Evolutionary conservation across 768 basidiomycete genomes (phyloP), one percentile per base, ranked within the genome.

Genomic region (Podaxis sp.): DNA sequence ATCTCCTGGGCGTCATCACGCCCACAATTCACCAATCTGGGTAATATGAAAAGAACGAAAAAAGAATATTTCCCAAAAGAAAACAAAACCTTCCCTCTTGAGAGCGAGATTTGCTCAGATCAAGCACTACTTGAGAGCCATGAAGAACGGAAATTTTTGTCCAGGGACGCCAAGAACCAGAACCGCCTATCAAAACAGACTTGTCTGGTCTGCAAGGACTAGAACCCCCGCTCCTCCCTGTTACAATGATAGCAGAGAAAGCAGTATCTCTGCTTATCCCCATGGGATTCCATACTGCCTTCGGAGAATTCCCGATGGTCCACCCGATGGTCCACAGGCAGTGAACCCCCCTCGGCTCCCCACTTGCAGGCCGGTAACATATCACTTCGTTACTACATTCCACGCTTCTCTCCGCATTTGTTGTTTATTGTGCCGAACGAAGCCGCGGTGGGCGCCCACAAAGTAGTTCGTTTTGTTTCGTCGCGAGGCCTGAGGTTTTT

Each of bases 121-220:
- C 54, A 39, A 9, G 22, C 38, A 39, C 24, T 22, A 36, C 36
- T 26, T 56, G 39, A 56, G 54, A 56, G 42, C 54, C 15, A 38
- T 56, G 54, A 56, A 51, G 49, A 19, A 22, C 24, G 39, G 19
- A 39, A 42, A 24, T 56, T 56, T 56, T 40, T 56, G 49, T 26
- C 49, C 49, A 51, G 49, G 49, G 49, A 8, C 12, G 24, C 13
- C 17, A 56, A 56, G 42, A 51, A 28, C 26, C 22, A 46, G 44
- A 8, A 30, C 52, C 33, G 22, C 54, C 11, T 56, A 42, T 56
- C 39, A 56, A 24, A 22, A 38, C 39, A 39, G 39, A 38, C 54
- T 30, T n/a, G 8, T 30, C 52, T 17, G 5, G 17, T 46, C 8
- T 42, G 19, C 36, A 40, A 7, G 54, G 22, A 56, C 19, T 39